A percentile compares a stretch with the other conserved stretches of the same genome.
These are phyloP conservation scores for Phytopythium aichiense DNA, from an alignment of 352 stramenopile species.

Conservation along the genomic window DNA sequence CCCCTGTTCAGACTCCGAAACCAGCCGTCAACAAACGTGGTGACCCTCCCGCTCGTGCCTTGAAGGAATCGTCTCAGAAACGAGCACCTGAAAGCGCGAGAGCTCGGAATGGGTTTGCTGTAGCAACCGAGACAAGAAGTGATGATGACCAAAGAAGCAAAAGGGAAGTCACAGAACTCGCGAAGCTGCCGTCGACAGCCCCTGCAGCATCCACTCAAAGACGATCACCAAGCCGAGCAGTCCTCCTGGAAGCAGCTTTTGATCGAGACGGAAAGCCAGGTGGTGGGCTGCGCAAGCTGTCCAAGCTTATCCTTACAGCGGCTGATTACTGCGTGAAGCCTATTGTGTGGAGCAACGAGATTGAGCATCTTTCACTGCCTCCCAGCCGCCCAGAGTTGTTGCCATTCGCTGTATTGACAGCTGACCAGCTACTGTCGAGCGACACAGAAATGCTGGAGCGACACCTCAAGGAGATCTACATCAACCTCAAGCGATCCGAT, in stretches of 20 bases:
- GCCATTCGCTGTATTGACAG: constrained; percentile 30
- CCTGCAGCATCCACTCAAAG: constrained; percentile 12
- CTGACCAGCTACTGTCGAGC: constrained; percentile 39
- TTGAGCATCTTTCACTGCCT: constrained; percentile 33
- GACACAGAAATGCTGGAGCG: constrained; percentile 50
- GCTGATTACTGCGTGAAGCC: constrained; percentile 56
- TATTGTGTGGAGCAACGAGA: constrained; percentile 51
- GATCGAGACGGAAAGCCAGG: constrained; percentile 26
- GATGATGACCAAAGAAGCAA: background rate
- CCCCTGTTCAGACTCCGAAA: background rate
- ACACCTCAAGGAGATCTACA: constrained; percentile 75
- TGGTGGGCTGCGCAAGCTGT: constrained; percentile 34
- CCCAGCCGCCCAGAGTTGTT: constrained; percentile 22
- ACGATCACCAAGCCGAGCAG: background rate
- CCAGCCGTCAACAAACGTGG: background rate
- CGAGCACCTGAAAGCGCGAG: background rate
- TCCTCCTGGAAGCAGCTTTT: constrained; percentile 25
- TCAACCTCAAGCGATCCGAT: constrained; percentile 43
- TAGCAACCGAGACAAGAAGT: background rate
- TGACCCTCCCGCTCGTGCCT: background rate
- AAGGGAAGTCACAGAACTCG: background rate
- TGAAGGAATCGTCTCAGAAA: background rate
- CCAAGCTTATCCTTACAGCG: constrained; percentile 55
- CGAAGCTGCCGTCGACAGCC: constrained; percentile 24
- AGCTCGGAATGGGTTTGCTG: background rate